Evolutionary conservation across 2,329 filamentous ascomycete species (phyloP), one percentile per base, ranked within the genome.

Genomic region (Cercospora brassicicola): DNA sequence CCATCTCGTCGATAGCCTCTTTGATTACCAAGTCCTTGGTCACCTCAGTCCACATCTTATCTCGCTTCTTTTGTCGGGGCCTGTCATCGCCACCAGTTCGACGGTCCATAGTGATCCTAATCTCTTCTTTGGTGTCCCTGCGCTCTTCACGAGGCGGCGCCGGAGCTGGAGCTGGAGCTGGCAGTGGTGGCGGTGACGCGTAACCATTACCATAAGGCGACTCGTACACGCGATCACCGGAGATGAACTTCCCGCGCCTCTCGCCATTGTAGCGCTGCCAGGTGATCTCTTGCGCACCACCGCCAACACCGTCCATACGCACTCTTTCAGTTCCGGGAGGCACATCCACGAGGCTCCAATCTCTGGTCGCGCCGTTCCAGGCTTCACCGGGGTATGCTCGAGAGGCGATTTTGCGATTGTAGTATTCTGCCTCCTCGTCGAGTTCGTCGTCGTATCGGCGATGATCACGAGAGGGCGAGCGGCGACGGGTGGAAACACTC

Each of bases 11-110:
- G 71, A 98, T 91, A 18, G 95, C 95, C 78, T 97, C 93, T 62
- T 90, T 89, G 67, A 90, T 85, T 15, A 98, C 92, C 39, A 98
- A 82, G 73, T 97, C 94, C 81, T 96, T 97, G 56, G 94, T 96
- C 74, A 99, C 93, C 81, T 98, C 95, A 0, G 95, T 99, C 94
- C 94, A 98, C 83, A 96, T 91, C 68, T 84, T 82, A 71, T 81
- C 82, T 9, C 70, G 71, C 67, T 74, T 74, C 45, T 59, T 62
- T 11, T 59, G 82, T 71, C 64, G 70, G 60, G 18, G 45, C 26
- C 59, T 62, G 26, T 62, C 59, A 28, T 59, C 67, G 48, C 62
- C 66, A 23, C 66, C 66, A 13, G 57, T 57, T 2, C 66, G 62
- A 31, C 71, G 65, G 5, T 71, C 70, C 56, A 73, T 69, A 13